Base-by-base conservation (phyloP, 1,139 yeast species). In the Kluyveromyces marxianus region DNA sequence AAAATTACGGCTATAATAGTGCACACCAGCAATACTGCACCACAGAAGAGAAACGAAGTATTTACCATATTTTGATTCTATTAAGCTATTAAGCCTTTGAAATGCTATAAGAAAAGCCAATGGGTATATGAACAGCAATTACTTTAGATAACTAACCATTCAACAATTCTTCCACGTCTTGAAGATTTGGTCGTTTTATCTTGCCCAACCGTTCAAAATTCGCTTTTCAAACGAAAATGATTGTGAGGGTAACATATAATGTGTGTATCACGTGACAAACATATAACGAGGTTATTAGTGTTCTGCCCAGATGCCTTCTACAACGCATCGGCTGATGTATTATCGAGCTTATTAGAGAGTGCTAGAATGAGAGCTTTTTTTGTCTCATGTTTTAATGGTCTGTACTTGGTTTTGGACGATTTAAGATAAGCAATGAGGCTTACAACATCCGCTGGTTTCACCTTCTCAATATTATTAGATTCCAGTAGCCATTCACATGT, bases 401-500 rank as follows among this genome's bases (percentile, higher is more conserved):
- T 52, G 39, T 53, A 54, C 39, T 53, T 53, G 42, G 49, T 44
- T 27, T 44, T 45, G 10, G 54, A 41, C 24, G 48, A 44, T 37
- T 44, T 40, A 46, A 54, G 46, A 40, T 50, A 53, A 6, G 30
- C 37, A 10, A 48, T 32, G 30, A 54, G 47, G 7, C 51, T 50
- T 21, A 39, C 36, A 2, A 50, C n/a, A 8, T 55, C 48, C 8
- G 44, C 45, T 14, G 35, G 38, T 3, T 47, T 31, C 6, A 45
- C 37, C n/a, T 37, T 8, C 26, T 32, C 24, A 7, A 40, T 24
- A 10, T 35, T 28, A 7, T 34, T 25, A 24, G 36, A 39, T 14
- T 35, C 25, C 39, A 55, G 41, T n/a, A 54, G 39, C 55, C 54
- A 56, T 44, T 58, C 62, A 30, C 53, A 50, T 10, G 57, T 53